These are phyloP conservation scores for Alternaria sp. DNA, from an alignment of 2,329 filamentous ascomycete species.

Conservation along the genomic window DNA sequence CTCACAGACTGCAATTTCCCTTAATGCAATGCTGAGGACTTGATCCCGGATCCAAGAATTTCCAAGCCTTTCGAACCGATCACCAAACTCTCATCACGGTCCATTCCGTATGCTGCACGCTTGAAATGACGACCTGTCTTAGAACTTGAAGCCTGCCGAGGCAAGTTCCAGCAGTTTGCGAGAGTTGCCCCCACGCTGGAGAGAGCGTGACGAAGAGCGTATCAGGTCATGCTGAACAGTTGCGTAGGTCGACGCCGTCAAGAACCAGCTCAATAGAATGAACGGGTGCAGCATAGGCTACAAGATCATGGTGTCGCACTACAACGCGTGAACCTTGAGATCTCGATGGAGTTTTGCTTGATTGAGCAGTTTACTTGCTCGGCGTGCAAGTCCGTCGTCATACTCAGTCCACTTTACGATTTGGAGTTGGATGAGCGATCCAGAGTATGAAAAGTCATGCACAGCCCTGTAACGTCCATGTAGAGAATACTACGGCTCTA, in stretches of 20 bases:
- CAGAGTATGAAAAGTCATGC: not conserved
- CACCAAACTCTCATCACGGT: not conserved
- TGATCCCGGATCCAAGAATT: not conserved
- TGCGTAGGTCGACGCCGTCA: not conserved
- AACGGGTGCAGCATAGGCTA: not conserved
- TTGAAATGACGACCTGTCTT: not conserved
- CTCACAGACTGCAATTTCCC: not conserved
- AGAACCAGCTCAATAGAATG: not conserved
- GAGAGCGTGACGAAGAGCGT: not conserved
- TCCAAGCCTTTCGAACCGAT: not conserved
- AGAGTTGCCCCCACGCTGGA: not conserved
- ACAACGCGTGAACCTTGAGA: not conserved
- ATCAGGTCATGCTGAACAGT: not conserved
- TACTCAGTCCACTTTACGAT: not conserved
- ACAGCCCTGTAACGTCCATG: not conserved
- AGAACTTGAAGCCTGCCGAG: not conserved
- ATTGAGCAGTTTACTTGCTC: not conserved
- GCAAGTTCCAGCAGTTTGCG: not conserved
- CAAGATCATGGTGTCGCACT: not conserved
- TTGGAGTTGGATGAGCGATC: not conserved
- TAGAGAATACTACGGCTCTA: not conserved
- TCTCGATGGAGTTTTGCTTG: not conserved
- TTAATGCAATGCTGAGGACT: not conserved
- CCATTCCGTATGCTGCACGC: not conserved
- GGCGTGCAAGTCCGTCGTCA: not conserved